Base-by-base conservation (phyloP, 2,329 filamentous ascomycete species). In the Phaeosphaeriaceae sp. region DNA sequence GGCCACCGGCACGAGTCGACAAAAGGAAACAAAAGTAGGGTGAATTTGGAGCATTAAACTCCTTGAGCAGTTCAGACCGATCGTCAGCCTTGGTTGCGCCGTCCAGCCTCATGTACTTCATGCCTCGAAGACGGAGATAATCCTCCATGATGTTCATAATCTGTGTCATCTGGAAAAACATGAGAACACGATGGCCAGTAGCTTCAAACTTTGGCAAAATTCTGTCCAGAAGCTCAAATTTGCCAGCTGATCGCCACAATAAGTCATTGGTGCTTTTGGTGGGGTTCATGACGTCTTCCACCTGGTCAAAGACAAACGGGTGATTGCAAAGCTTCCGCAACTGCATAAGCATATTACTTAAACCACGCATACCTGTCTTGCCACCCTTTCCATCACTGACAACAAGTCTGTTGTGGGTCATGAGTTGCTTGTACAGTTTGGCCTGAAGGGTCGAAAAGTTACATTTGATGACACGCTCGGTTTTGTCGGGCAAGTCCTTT, bases 81-180 rank as follows among this genome's bases (percentile, higher is more conserved):
- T 99, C 94, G 68, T 99, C 94, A 1, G 94, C 92, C 74, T 99
- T 99, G 37, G 94, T 99, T 0, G 92, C 94, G 79, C 94, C 94
- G 68, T 99, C 94, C 51, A 99, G 81, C 71, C 94, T 92, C 60
- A 99, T 82, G 71, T 96, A 99, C 67, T 89, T 83, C 61, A 96
- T 81, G 38, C 87, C 88, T 58, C 90, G 85, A 67, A 91, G 88
- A 3, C 93, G 88, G 55, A 99, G 77, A 73, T 96, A 99, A 72
- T 99, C 94, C 66, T 99, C 94, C 94, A 99, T 97, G 68, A 99
- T 99, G 76, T 99, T 96, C 94, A 99, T 99, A 71, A 99, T 99
- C 54, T 96, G 92, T 3, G 94, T 99, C 94, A 99, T 99, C 74
- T 99, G 94, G 82, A 99, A 99, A 83, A 99, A 99, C 89, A 99